These are phyloP conservation scores for Obelidium mucronatum DNA, from an alignment of 192 early-diverging fungal genomes.

Conservation along the genomic window DNA sequence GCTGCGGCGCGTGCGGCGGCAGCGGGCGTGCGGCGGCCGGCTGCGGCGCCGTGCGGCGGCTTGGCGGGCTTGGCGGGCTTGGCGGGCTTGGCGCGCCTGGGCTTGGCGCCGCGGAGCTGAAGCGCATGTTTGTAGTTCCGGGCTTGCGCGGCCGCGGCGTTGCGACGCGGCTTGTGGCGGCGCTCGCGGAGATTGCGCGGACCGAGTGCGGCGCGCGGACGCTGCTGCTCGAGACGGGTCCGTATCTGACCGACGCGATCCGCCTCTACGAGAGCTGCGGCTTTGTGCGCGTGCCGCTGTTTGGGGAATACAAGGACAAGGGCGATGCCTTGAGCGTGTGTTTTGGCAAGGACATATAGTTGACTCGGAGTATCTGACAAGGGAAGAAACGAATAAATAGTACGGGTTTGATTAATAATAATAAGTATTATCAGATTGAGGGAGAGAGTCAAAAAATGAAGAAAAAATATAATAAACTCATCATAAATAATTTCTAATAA, in stretches of 20 bases:
- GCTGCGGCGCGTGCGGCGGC: background rate
- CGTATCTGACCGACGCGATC: constrained; percentile 16
- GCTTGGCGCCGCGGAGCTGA: background rate
- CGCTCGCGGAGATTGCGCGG: background rate
- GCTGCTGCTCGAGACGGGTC: constrained; percentile 18
- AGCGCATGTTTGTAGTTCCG: constrained; percentile 26
- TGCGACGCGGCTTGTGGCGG: background rate
- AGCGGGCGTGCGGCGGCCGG: background rate
- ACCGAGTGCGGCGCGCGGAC: background rate
- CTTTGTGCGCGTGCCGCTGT: background rate
- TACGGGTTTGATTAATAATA: too few relatives aligned
- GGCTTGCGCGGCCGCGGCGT: background rate
- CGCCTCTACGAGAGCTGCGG: background rate
- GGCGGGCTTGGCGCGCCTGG: background rate
- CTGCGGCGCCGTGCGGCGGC: constrained; percentile 8
- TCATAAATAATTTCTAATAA: too few relatives aligned
- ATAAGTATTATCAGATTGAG: too few relatives aligned
- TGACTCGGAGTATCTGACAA: too few relatives aligned
- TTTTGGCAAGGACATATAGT: constrained; percentile 12
- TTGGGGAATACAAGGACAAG: constrained; percentile 13
- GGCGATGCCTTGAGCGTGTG: background rate
- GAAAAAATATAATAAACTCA: too few relatives aligned
- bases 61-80: background rate
- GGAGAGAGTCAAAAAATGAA: too few relatives aligned
- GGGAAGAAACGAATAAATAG: too few relatives aligned